These are phyloP conservation scores for Hansenula sp. DNA, from an alignment of 1,139 yeast species.

Conservation along the genomic window DNA sequence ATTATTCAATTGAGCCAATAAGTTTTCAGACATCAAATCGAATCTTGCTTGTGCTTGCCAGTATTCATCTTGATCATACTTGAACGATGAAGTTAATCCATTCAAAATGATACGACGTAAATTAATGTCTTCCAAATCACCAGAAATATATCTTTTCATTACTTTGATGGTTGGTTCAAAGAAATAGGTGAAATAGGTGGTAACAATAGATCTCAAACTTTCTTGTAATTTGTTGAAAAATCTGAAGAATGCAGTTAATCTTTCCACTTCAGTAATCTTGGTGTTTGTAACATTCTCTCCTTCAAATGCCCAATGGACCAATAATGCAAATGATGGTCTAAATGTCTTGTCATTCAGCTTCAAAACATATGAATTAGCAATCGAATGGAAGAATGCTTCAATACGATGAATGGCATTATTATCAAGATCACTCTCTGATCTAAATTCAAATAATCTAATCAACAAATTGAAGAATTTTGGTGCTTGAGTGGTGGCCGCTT, in stretches of 20 bases:
- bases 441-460: slow-evolving; percentile 66
- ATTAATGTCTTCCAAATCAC: slow-evolving; percentile 42
- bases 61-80: slow-evolving; percentile 87
- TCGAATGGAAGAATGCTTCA: slow-evolving; percentile 69
- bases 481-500: slow-evolving; percentile 67
- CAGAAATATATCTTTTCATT: slow-evolving; percentile 43
- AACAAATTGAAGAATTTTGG: slow-evolving; percentile 69
- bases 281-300: slow-evolving; percentile 62
- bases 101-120: slow-evolving; percentile 69
- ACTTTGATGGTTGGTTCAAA: slow-evolving; percentile 65
- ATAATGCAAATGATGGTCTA: slow-evolving; percentile 83
- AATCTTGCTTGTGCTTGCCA: slow-evolving; percentile 90
- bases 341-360: slow-evolving; percentile 90
- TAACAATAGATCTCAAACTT: slow-evolving; percentile 78
- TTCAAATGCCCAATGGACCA: slow-evolving; percentile 91
- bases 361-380: slow-evolving; percentile 77
- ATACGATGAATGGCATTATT: slow-evolving; percentile 75
- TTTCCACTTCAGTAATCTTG: slow-evolving; percentile 44
- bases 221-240: slow-evolving; percentile 85
- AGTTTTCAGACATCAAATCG: slow-evolving; percentile 58
- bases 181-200: slow-evolving; percentile 82
- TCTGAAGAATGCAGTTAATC: slow-evolving; percentile 74
- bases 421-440: slow-evolving; percentile 55
- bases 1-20: slow-evolving; percentile 61
- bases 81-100: slow-evolving; percentile 75